Base-by-base conservation (phyloP, 2,329 filamentous ascomycete genomes). In the Phyllosticta ampelicida region DNA sequence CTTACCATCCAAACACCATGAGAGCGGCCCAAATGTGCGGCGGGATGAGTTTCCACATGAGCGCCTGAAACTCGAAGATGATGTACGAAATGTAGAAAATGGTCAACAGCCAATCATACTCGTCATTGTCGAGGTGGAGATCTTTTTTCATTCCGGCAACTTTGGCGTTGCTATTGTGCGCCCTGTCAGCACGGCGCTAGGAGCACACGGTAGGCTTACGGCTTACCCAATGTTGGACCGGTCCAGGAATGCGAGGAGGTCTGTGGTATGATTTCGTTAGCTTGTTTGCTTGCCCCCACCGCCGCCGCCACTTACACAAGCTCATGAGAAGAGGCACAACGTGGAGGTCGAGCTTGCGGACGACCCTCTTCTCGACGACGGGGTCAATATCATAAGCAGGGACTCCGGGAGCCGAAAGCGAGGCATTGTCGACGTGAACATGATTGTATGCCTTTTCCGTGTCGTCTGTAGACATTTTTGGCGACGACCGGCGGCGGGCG, bases 81-180 rank as follows among this genome's bases (percentile, higher is more conserved):
- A 71, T 72, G 61, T 74, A 73, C 0, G 68, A 67, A 23, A 73
- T 71, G 61, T 71, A 72, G 61, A 73, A 71, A 52, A 71, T 70
- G 23, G 70, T 72, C 18, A 72, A 62, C 1, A 72, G 65, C 70
- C 69, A 72, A 54, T 67, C 63, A 60, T 72, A 73, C 6, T 55
- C 62, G 53, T 61, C 57, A 51, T 63, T 61, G 11, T 63, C 62
- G 23, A 72, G 63, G 4, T 65, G 16, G 0, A 72, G 65, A 53
- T 72, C 70, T 16, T 64, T 61, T 48, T 63, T 62, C 70, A 75
- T 71, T 8, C 73, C 73, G 0, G 73, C 73, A 23, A 74, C 71
- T 49, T 69, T 67, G 16, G 73, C 73, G 60, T 75, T 75, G 10
- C 68, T 56, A 28, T 30, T 53, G 20, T 21, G 9, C 9, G 23